Conservation (phyloP, 176 grass and related monocot genomes). For the Zizania latifolia region DNA sequence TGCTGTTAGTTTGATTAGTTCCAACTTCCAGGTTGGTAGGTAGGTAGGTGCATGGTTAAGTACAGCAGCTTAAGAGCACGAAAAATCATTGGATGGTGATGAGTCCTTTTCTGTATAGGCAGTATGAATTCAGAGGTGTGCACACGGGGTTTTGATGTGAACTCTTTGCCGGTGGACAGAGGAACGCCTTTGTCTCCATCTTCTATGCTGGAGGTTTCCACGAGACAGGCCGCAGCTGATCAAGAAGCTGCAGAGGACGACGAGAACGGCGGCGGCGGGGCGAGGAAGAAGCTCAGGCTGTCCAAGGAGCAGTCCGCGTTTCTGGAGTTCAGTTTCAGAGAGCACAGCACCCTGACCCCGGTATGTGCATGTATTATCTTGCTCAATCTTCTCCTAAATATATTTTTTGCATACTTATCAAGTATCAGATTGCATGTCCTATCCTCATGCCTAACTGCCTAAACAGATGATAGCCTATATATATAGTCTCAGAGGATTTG, state of each 20-base stretch:
- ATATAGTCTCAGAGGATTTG: background rate
- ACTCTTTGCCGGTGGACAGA: background rate
- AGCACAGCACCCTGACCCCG: conserved; percentile 56
- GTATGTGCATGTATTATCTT: conserved; percentile 20
- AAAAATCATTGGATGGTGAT: conserved; percentile 18
- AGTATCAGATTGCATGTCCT: background rate
- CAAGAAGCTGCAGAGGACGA: conserved; percentile 33
- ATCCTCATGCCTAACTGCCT: background rate
- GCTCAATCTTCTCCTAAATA: background rate
- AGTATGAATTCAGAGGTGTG: conserved; percentile 18
- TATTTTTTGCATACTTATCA: background rate
- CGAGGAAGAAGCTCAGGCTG: conserved; percentile 70
- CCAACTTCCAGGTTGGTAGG: background rate
- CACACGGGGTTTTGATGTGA: conserved; percentile 20
- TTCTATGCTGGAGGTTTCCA: conserved; percentile 16
- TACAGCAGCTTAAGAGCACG: background rate
- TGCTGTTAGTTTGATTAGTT: conserved; percentile 1
- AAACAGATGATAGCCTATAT: background rate
- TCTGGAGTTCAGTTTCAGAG: conserved; percentile 75
- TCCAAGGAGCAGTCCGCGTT: conserved; percentile 75
- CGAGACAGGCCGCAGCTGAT: background rate
- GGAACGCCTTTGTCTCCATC: conserved; percentile 9
- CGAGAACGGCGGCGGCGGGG: conserved; percentile 11
- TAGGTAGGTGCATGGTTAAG: background rate
- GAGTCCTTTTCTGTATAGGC: conserved; percentile 29